Evolutionary conservation across 495 filamentous ascomycete species (phyloP).

Genomic region (Penicillium macrosclerotiorum): DNA sequence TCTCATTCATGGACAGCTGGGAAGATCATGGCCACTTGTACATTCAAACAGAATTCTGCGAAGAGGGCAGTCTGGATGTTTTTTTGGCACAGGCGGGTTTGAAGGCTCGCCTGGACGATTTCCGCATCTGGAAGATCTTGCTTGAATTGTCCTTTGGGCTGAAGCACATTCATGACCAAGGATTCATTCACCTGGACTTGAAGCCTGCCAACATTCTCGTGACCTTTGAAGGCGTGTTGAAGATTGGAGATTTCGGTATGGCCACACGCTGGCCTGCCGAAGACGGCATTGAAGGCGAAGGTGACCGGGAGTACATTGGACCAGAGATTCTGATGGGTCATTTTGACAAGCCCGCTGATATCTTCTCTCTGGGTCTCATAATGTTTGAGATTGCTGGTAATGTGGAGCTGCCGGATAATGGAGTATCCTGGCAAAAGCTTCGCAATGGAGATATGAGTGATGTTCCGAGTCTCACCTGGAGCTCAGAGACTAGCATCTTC

Average conservation of each 20-base stretch:
- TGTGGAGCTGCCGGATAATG: constrained; percentile 86
- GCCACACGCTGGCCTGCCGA: constrained; percentile 76
- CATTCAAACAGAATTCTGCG: constrained; percentile 95
- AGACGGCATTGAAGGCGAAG: constrained; percentile 79
- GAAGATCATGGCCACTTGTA: constrained; percentile 79
- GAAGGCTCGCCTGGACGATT: constrained; percentile 88
- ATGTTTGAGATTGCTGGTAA: constrained; percentile 93
- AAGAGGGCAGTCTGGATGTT: constrained; percentile 81
- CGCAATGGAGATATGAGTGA: constrained; percentile 83
- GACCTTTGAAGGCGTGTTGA: constrained; percentile 84
- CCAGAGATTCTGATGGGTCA: constrained; percentile 82
- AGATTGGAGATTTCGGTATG: constrained; percentile 96
- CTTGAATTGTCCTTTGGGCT: constrained; percentile 79
- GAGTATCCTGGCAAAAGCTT: constrained; percentile 81
- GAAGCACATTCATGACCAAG: constrained; percentile 80
- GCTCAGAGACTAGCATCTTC: constrained; percentile 64
- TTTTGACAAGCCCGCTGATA: constrained; percentile 86
- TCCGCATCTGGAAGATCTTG: constrained; percentile 96
- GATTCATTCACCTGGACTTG: constrained; percentile 89
- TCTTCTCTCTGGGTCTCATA: constrained; percentile 91
- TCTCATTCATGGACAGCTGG: constrained; percentile 81
- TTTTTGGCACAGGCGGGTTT: constrained; percentile 77
- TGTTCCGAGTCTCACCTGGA: constrained; percentile 78
- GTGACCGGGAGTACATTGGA: constrained; percentile 92
- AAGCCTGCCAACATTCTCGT: constrained; percentile 96